Conservation (phyloP, 1,284 basidiomycete genomes). For the Ustilago trichophora region DNA sequence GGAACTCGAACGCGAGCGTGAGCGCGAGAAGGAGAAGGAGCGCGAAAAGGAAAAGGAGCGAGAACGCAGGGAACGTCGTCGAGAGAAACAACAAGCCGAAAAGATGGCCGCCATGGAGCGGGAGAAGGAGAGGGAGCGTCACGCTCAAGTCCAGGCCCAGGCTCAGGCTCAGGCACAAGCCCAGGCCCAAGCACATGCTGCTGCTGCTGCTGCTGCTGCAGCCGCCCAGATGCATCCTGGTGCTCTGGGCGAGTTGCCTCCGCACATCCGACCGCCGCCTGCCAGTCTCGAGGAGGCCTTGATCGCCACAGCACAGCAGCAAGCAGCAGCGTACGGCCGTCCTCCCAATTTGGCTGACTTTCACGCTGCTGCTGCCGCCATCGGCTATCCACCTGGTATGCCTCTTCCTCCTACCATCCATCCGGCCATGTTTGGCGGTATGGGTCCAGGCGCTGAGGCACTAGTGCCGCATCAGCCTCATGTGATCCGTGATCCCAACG, state of each 20-base stretch:
- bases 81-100: slow-evolving; percentile 46
- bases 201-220: slow-evolving; percentile 28
- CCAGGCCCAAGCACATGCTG: slow-evolving; percentile 41
- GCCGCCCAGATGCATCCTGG: slow-evolving; percentile 28
- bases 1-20: slow-evolving; percentile 32
- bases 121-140: slow-evolving; percentile 31
- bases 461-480: slow-evolving; percentile 25
- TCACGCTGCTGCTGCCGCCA: slow-evolving; percentile 34
- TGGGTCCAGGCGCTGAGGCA: slow-evolving; percentile 21
- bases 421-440: slow-evolving; percentile 25
- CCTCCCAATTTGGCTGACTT: slow-evolving; percentile 42
- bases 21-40: slow-evolving; percentile 33
- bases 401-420: slow-evolving; percentile 34
- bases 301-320: slow-evolving; percentile 39
- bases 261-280: slow-evolving; percentile 29
- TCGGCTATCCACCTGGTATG: slow-evolving; percentile 41
- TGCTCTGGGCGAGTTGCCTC: slow-evolving; percentile 27
- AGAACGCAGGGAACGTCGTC: slow-evolving; percentile 33
- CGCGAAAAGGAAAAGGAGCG: slow-evolving; percentile 40
- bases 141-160: slow-evolving; percentile 34
- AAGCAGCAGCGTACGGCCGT: slow-evolving; percentile 32
- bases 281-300: slow-evolving; percentile 36
- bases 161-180: slow-evolving; percentile 37
- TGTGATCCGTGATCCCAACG: slow-evolving; percentile 41
- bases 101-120: slow-evolving; percentile 39